These are phyloP conservation scores for Fusarium luffae DNA, from an alignment of 2,329 filamentous ascomycete species.

Conservation along the genomic window DNA sequence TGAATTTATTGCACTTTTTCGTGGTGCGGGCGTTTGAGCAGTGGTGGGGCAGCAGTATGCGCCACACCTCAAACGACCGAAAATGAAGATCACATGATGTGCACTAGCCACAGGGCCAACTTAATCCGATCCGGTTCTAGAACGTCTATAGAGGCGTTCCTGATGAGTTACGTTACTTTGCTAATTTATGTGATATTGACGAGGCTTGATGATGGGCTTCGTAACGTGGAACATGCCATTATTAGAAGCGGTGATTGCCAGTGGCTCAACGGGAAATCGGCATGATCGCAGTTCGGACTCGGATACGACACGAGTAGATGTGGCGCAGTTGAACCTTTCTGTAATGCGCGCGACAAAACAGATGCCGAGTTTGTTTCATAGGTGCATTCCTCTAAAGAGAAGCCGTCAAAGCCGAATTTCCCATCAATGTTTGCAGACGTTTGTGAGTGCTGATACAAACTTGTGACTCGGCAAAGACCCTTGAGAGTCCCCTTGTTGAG, in stretches of 20 bases:
- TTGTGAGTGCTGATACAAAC: slow-evolving; percentile 6
- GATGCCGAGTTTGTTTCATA: slow-evolving; percentile 7
- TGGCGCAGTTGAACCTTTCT: slow-evolving; percentile 32
- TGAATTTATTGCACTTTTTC: slow-evolving; percentile 57
- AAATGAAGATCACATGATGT: slow-evolving; percentile 46
- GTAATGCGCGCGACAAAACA: neutral
- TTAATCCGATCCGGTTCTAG: slow-evolving; percentile 9
- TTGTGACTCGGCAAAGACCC: slow-evolving; percentile 20
- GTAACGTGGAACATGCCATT: slow-evolving; percentile 15
- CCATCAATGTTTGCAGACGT: neutral
- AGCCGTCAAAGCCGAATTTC: neutral
- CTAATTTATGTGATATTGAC: neutral
- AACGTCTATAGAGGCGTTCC: neutral
- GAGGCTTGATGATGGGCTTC: neutral
- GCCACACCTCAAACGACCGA: slow-evolving; percentile 44
- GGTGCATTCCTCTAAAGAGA: neutral
- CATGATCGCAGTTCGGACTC: slow-evolving; percentile 15
- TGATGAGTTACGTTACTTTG: slow-evolving; percentile 6
- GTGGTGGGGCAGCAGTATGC: slow-evolving; percentile 49
- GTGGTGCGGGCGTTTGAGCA: slow-evolving; percentile 52
- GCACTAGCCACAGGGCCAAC: slow-evolving; percentile 38
- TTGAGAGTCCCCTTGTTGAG: slow-evolving; percentile 1
- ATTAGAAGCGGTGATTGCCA: neutral
- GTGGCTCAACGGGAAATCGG: slow-evolving; percentile 37
- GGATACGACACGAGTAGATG: slow-evolving; percentile 5